A percentile compares a stretch with the other conserved stretches of the same genome.
phyloP scores from a whole-genome alignment of 352 stramenopile genomes.

The Phytopythium oedochilum region DNA sequence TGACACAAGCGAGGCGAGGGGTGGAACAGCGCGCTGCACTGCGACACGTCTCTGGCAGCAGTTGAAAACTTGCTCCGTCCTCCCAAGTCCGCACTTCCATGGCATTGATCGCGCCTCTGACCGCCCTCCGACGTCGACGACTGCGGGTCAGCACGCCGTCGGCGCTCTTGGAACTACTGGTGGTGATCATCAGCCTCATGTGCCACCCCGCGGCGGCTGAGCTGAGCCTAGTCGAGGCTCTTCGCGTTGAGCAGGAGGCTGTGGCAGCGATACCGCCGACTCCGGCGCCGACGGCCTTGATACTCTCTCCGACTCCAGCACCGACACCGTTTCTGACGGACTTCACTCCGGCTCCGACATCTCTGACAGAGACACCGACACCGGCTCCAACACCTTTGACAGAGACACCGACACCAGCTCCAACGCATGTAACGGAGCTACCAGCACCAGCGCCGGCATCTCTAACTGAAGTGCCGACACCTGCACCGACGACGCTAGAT shows the following conservation, averaged over 20 bases:
- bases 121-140: not conserved
- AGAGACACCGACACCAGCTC: not conserved
- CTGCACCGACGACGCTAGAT: no score
- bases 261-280: not conserved
- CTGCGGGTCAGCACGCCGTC: not conserved
- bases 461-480: no score
- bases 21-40: no score
- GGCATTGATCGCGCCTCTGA: not conserved
- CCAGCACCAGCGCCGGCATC: not conserved
- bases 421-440: not conserved
- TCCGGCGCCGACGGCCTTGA: not conserved
- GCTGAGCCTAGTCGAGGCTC: not conserved
- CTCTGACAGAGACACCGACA: not conserved
- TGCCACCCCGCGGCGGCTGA: not conserved
- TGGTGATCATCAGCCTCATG: not conserved
- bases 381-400: not conserved
- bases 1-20: no score
- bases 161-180: not conserved
- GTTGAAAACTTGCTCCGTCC: not conserved
- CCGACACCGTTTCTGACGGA: not conserved
- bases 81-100: not conserved
- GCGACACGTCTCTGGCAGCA: not conserved
- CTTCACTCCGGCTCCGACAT: not conserved
- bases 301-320: not conserved
- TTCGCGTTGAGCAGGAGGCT: not conserved